A percentile compares a stretch with the other conserved stretches of the same genome.
These are phyloP conservation scores for Dendrobium catenatum DNA, from an alignment of 106 monocot species.

Conservation along the genomic window DNA sequence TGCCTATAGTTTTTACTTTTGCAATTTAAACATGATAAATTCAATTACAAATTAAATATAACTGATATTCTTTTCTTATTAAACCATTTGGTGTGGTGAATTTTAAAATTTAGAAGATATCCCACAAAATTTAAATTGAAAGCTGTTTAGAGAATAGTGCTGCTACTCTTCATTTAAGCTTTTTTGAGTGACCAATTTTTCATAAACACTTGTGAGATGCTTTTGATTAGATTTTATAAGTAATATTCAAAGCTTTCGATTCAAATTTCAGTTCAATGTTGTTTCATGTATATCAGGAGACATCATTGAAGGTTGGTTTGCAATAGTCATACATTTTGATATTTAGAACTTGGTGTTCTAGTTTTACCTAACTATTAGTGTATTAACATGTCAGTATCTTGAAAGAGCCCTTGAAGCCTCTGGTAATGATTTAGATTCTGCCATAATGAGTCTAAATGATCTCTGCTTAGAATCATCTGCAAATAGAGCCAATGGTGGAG, in stretches of 20 bases:
- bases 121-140: background rate
- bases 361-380: background rate
- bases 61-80: too few species aligned
- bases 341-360: background rate
- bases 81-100: background rate
- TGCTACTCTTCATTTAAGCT: background rate
- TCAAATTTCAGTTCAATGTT: background rate
- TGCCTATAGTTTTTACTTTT: too few species aligned
- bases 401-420: slow-evolving; percentile 10
- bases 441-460: slow-evolving; percentile 6
- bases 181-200: background rate
- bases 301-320: background rate
- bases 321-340: background rate
- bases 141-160: background rate
- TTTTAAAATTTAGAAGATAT: background rate
- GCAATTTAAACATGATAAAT: too few species aligned
- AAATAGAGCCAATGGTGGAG: background rate
- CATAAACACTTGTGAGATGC: background rate
- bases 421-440: slow-evolving; percentile 5
- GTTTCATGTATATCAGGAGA: background rate
- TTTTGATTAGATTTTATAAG: background rate
- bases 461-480: slow-evolving; percentile 9
- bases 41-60: too few species aligned
- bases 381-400: slow-evolving; percentile 1
- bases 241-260: background rate